Percentiles rank a stretch among this genome's conserved stretches.
phyloP scores from a whole-genome alignment of 306 rosid genomes.

The Echinosophora koreensis region DNA sequence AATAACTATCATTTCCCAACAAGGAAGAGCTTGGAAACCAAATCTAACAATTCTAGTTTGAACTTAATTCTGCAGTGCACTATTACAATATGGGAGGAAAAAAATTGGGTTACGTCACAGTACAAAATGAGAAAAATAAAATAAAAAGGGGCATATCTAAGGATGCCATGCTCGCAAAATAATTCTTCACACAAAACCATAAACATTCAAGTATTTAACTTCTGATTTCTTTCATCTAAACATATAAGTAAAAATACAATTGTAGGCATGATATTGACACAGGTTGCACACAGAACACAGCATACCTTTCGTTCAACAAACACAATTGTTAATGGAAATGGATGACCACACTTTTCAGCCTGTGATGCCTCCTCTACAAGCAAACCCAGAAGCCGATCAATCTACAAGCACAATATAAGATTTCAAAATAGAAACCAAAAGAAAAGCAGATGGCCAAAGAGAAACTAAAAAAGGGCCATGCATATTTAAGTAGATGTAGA shows the following conservation, averaged over 20 bases:
- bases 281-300: constrained; percentile 10
- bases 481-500: not conserved
- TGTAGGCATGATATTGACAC: constrained; percentile 18
- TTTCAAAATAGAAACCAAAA: constrained; percentile 42
- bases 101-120: not conserved
- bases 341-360: constrained; percentile 74
- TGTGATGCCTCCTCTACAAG: constrained; percentile 85
- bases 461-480: constrained; percentile 1
- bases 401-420: constrained; percentile 56
- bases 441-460: not conserved
- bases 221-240: constrained; percentile 18
- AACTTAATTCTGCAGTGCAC: constrained; percentile 3
- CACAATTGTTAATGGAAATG: constrained; percentile 80
- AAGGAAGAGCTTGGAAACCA: not conserved
- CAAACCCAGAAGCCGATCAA: constrained; percentile 79
- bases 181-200: not conserved
- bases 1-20: not conserved
- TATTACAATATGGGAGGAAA: not conserved
- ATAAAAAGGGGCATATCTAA: not conserved
- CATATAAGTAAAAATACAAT: constrained; percentile 22
- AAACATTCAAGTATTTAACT: constrained; percentile 11
- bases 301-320: constrained; percentile 91
- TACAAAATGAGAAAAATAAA: constrained; percentile 20
- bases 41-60: constrained; percentile 3
- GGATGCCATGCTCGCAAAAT: constrained; percentile 9